Evolutionary conservation across 2,329 filamentous ascomycete species (phyloP).

Genomic region (Penicillium sp.): DNA sequence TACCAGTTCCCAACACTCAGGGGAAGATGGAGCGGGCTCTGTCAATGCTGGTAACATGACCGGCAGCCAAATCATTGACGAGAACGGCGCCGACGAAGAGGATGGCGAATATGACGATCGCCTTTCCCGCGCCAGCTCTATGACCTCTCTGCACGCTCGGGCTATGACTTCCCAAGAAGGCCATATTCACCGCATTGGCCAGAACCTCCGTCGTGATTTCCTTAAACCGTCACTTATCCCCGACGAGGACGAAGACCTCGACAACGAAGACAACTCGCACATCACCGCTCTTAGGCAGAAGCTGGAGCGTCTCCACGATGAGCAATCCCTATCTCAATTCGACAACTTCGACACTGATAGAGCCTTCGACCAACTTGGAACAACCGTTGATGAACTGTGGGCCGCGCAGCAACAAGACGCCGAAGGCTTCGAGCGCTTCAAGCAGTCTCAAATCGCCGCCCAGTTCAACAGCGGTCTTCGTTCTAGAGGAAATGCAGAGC

Average conservation of each 20-base stretch:
- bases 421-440: constrained; percentile 47
- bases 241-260: constrained; percentile 29
- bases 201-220: constrained; percentile 66
- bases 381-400: constrained; percentile 49
- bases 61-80: constrained; percentile 34
- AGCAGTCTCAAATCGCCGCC: constrained; percentile 49
- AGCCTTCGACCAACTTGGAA: constrained; percentile 46
- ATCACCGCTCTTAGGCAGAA: constrained; percentile 49
- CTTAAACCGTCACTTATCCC: constrained; percentile 53
- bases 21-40: constrained; percentile 28
- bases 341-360: constrained; percentile 42
- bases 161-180: constrained; percentile 70
- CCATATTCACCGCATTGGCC: constrained; percentile 68
- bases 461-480: constrained; percentile 46
- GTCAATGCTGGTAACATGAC: constrained; percentile 35
- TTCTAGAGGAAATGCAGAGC: not conserved
- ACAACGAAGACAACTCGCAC: constrained; percentile 39
- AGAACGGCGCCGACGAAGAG: constrained; percentile 44
- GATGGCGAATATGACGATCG: constrained; percentile 47
- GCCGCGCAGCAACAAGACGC: constrained; percentile 45
- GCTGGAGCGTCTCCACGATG: constrained; percentile 46
- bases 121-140: constrained; percentile 62
- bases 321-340: constrained; percentile 44
- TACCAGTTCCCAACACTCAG: constrained; percentile 37
- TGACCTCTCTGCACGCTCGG: constrained; percentile 68